A percentile compares a stretch with the other conserved stretches of the same genome.
These are phyloP conservation scores for Linderina pennispora DNA, from an alignment of 192 early-diverging fungal genomes.

Conservation along the genomic window DNA sequence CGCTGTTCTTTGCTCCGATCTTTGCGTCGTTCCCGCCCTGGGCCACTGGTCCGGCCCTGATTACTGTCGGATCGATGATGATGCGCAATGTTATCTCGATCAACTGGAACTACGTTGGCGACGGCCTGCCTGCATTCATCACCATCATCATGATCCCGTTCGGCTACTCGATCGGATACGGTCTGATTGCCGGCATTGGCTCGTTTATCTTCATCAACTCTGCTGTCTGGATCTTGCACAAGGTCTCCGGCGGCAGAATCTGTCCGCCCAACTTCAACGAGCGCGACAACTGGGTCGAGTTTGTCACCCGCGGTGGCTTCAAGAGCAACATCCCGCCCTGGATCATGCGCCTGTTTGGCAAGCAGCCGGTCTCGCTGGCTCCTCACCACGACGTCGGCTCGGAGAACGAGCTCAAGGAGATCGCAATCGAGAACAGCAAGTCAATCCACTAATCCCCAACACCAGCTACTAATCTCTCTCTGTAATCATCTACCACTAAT, in stretches of 20 bases:
- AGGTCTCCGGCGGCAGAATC: slow-evolving; percentile 51
- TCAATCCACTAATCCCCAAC: no score
- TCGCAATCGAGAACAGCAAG: slow-evolving; percentile 9
- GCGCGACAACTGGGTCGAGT: slow-evolving; percentile 36
- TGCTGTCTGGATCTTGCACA: slow-evolving; percentile 50
- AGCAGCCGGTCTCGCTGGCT: slow-evolving; percentile 6
- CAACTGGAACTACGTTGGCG: slow-evolving; percentile 76
- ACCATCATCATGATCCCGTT: slow-evolving; percentile 73
- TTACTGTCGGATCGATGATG: slow-evolving; percentile 80
- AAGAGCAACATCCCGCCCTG: slow-evolving; percentile 29
- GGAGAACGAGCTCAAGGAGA: slow-evolving; percentile 17
- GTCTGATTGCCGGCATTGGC: slow-evolving; percentile 67
- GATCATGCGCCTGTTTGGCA: slow-evolving; percentile 30
- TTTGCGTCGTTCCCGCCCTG: slow-evolving; percentile 80
- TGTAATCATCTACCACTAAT: no score
- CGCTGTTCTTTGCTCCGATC: slow-evolving; percentile 78
- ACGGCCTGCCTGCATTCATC: slow-evolving; percentile 72
- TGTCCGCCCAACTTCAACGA: slow-evolving; percentile 35
- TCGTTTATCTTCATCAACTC: slow-evolving; percentile 68
- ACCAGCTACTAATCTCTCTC: no score
- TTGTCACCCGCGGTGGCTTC: slow-evolving; percentile 24
- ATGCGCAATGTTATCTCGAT: slow-evolving; percentile 58
- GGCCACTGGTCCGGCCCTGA: slow-evolving; percentile 78
- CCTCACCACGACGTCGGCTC: not conserved
- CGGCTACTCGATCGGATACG: slow-evolving; percentile 77